Evolutionary conservation across 495 filamentous ascomycete genomes (phyloP), one percentile per base, ranked within the genome.

Genomic region (Aspergillus sclerotiicarbonarius): DNA sequence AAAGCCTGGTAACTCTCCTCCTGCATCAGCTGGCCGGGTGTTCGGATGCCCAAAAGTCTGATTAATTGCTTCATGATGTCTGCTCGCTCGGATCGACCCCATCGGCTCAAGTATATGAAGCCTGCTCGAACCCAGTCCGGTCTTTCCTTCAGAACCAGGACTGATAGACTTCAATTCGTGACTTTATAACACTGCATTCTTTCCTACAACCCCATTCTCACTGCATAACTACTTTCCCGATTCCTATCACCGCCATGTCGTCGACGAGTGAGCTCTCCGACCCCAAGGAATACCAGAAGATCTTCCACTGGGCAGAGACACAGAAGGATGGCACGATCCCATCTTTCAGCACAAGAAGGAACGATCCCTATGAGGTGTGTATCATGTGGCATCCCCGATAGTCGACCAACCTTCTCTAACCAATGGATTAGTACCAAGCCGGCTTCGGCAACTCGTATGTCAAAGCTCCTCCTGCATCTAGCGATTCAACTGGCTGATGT

Each of bases 281-380:
- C 53, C 71, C 69, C 51, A 61, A 67, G 60, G 80, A 82, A 54
- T 83, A 82, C 64, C 79, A 82, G 61, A 75, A 80, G 49, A 80
- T 83, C 52, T 82, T 83, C 73, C 80, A 82, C 63, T 82, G 80
- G 80, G 80, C 79, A 10, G 80, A 82, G 64, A 82, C 80, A 2
- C 80, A 83, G 53, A 77, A 82, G 66, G 71, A 81, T 67, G 78
- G 69, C 16, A 56, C 64, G 0, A 74, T 80, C 41, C 78, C 78
- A 48, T 80, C 78, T 8, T 81, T 81, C 54, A 61, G 59, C 44
- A 76, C 71, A 51, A 71, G 79, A 55, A 74, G 73, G 49, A 83
- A 82, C 62, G 79, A 83, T 60, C 80, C 79, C 35, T 83, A 80
- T 64, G 63, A 77, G 70, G 77, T 80, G 71, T 39, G 62, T 62